Evolutionary conservation across 78 protist genomes (phyloP).

Genomic region (Dictyostelium capitatum): DNA sequence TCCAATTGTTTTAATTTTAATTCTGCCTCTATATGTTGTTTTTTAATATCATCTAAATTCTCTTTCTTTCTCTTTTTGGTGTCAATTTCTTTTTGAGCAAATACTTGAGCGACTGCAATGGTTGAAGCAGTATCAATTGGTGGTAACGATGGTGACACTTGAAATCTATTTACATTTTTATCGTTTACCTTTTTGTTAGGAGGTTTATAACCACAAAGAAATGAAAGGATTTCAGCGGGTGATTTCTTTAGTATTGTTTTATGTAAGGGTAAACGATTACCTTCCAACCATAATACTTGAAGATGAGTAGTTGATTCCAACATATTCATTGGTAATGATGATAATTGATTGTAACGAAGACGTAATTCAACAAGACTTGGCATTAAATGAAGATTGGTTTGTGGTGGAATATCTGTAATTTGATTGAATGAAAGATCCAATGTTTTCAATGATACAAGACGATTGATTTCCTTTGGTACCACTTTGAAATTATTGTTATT

Average conservation of each 20-base stretch:
- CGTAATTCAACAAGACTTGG: slow-evolving; percentile 46
- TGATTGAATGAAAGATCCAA: slow-evolving; percentile 67
- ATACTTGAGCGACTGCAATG: slow-evolving; percentile 71
- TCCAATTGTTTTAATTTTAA: slow-evolving; percentile 45
- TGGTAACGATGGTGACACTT: neutral
- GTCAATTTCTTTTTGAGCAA: slow-evolving; percentile 73
- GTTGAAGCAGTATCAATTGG: slow-evolving; percentile 58
- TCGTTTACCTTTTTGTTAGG: slow-evolving; percentile 9
- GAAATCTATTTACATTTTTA: neutral
- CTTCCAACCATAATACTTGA: slow-evolving; percentile 73
- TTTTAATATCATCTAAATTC: slow-evolving; percentile 56
- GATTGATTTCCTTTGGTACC: slow-evolving; percentile 44
- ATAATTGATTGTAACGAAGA: slow-evolving; percentile 64
- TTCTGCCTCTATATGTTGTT: slow-evolving; percentile 62
- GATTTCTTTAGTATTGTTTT: slow-evolving; percentile 62
- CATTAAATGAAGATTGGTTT: slow-evolving; percentile 44
- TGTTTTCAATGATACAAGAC: slow-evolving; percentile 21
- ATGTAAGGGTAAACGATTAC: slow-evolving; percentile 49
- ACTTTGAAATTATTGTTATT: slow-evolving; percentile 66
- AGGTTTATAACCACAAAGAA: slow-evolving; percentile 49
- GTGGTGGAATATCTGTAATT: slow-evolving; percentile 71
- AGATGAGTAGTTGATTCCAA: slow-evolving; percentile 52
- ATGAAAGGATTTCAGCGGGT: slow-evolving; percentile 32
- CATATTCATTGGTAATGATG: slow-evolving; percentile 54
- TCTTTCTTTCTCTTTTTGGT: slow-evolving; percentile 71